Evolutionary conservation across 2,329 filamentous ascomycete genomes (phyloP), one percentile per base, ranked within the genome.

Genomic region (Epichloe sibirici): DNA sequence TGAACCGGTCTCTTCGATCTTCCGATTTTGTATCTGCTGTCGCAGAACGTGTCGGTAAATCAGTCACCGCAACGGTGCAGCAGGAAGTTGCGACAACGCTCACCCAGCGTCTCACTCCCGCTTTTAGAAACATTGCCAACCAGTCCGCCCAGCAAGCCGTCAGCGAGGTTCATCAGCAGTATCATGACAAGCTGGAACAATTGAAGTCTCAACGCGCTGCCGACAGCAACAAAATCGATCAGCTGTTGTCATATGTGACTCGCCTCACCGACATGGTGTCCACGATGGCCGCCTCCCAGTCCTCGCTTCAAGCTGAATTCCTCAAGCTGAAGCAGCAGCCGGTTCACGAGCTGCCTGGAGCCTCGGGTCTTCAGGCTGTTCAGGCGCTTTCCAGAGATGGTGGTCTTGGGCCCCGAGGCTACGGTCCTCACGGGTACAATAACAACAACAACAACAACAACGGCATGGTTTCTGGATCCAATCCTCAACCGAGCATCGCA

Each of bases 11-110:
- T 2, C 68, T 96, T 51, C 83, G 88, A 62, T 86, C 85, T 57
- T 82, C 83, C 11, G 84, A 90, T 48, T 74, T 93, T 40, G 72
- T 88, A 57, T 85, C 85, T 61, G 71, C 77, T 6, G 80, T 96
- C 51, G 64, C 69, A 7, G 88, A 94, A 51, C 78, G 82, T 49
- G 77, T 95, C 37, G 75, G 82, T 3, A 78, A 80, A 57, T 81
- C 79, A 48, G 76, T 95, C 34, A 73, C 79, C 4, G 71, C 78
- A 44, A 81, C 79, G 51, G 74, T 95, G 31, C 86, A 95, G 61
- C 75, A 80, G 52, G 83, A 87, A 53, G 74, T 94, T 48, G 69
- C 77, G 13, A 73, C 75, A 38, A 72, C 79, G 9, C 67, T 91
- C 39, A 75, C 81, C 43, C 77, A 76, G 55, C 78, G 78, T 34